Evolutionary conservation across 2,329 filamentous ascomycete species (phyloP).

Genomic region (Calonectria ilicicola): DNA sequence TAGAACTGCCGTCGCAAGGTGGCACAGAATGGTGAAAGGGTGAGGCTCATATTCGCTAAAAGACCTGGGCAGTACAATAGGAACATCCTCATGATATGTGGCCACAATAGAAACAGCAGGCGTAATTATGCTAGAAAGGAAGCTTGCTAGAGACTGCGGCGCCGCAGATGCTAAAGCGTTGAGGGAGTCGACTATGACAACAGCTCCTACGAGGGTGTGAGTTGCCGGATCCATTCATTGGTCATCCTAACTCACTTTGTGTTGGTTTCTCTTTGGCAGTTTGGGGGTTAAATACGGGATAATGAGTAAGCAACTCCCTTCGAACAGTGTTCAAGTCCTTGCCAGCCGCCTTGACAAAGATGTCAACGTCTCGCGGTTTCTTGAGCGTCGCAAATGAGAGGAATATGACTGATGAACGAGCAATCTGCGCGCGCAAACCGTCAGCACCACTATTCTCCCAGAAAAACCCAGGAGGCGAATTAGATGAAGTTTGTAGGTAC

Average conservation of each 20-base stretch:
- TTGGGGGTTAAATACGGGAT: constrained; percentile 53
- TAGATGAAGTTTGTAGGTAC: constrained; percentile 53
- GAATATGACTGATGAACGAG: constrained; percentile 78
- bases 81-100: constrained; percentile 86
- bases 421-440: constrained; percentile 53
- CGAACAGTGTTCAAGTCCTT: constrained; percentile 68
- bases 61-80: constrained; percentile 60
- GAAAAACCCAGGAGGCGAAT: background rate
- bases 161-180: constrained; percentile 71
- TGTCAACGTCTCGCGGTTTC: constrained; percentile 72
- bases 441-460: background rate
- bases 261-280: constrained; percentile 49
- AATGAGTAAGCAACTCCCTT: constrained; percentile 69
- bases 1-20: constrained; percentile 90
- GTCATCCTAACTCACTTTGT: constrained; percentile 54
- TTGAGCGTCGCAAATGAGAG: constrained; percentile 82
- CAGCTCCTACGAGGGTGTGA: constrained; percentile 64
- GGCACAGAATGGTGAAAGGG: constrained; percentile 79
- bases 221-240: background rate
- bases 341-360: constrained; percentile 74
- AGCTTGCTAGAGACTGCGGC: constrained; percentile 71
- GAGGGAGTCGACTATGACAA: constrained; percentile 85
- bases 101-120: constrained; percentile 79
- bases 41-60: constrained; percentile 72
- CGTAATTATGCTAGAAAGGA: constrained; percentile 76